Percentiles rank a stretch among this genome's conserved stretches.
phyloP scores from a whole-genome alignment of 768 basidiomycete species.

The Psilocybe sp. region DNA sequence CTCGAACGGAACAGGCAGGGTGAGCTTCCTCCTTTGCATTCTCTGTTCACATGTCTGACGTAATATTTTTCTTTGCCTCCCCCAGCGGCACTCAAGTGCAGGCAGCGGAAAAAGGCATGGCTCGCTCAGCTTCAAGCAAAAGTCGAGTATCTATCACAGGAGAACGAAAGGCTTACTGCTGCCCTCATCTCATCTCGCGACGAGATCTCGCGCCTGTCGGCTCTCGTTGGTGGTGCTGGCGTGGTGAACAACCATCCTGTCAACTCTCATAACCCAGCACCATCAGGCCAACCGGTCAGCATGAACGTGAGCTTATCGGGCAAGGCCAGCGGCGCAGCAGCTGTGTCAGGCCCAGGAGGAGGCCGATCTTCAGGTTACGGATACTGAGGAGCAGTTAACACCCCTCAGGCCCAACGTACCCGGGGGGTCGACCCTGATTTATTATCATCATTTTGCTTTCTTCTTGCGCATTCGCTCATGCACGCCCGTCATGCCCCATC shows the following conservation, averaged over 20 bases:
- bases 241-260: slow-evolving; percentile 40
- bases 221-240: slow-evolving; percentile 66
- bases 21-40: slow-evolving; percentile 29
- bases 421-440: background rate
- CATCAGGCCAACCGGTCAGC: slow-evolving; percentile 40
- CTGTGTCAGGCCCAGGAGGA: slow-evolving; percentile 28
- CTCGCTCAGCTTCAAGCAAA: slow-evolving; percentile 88
- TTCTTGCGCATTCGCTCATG: background rate
- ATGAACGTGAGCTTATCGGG: slow-evolving; percentile 42
- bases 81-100: slow-evolving; percentile 94
- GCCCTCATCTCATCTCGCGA: slow-evolving; percentile 88
- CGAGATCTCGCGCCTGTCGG: slow-evolving; percentile 82
- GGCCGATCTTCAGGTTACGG: slow-evolving; percentile 36
- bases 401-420: background rate
- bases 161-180: slow-evolving; percentile 90
- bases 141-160: slow-evolving; percentile 87
- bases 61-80: slow-evolving; percentile 1
- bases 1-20: slow-evolving; percentile 97
- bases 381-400: slow-evolving; percentile 23
- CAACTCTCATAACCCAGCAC: slow-evolving; percentile 24
- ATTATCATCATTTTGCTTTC: too few relatives aligned
- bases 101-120: slow-evolving; percentile 99
- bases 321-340: slow-evolving; percentile 23
- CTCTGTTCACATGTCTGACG: background rate
- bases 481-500: background rate